phyloP scores from a whole-genome alignment of 352 stramenopile genomes.

The Phytopythium aichiense region DNA sequence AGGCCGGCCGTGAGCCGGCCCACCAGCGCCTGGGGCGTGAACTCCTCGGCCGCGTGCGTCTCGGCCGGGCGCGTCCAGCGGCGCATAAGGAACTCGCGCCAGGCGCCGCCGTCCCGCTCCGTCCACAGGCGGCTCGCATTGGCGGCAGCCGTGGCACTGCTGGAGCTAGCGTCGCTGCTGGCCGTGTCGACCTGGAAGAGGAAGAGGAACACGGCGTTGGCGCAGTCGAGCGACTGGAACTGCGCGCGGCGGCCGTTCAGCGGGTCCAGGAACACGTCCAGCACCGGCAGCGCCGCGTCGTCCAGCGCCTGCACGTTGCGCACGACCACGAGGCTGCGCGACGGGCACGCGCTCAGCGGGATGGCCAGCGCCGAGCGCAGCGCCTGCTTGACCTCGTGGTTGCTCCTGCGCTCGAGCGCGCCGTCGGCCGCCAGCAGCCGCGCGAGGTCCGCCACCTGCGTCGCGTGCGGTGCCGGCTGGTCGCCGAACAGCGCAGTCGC shows the following conservation, averaged over 20 bases:
- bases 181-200: slow-evolving; percentile 29
- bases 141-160: not conserved
- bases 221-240: slow-evolving; percentile 58
- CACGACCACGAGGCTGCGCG: slow-evolving; percentile 51
- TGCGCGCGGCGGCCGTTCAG: slow-evolving; percentile 61
- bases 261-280: slow-evolving; percentile 68
- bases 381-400: slow-evolving; percentile 43
- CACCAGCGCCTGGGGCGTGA: slow-evolving; percentile 67
- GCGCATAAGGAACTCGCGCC: slow-evolving; percentile 57
- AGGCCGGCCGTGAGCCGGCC: slow-evolving; percentile 47
- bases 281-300: slow-evolving; percentile 39
- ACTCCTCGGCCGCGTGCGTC: slow-evolving; percentile 30
- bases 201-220: slow-evolving; percentile 58
- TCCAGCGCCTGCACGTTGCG: slow-evolving; percentile 44
- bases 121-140: slow-evolving; percentile 8
- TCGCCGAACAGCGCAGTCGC: slow-evolving; percentile 29
- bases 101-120: slow-evolving; percentile 13
- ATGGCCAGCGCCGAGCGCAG: slow-evolving; percentile 32
- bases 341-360: slow-evolving; percentile 33
- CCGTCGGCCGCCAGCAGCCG: slow-evolving; percentile 14
- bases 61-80: slow-evolving; percentile 34
- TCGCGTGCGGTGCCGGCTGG: slow-evolving; percentile 13
- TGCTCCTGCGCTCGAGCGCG: slow-evolving; percentile 15
- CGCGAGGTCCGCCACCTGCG: slow-evolving; percentile 26
- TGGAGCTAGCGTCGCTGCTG: not conserved